These are phyloP conservation scores for Phaseolus lunatus DNA, from an alignment of 306 rosid genomes.

Conservation along the genomic window DNA sequence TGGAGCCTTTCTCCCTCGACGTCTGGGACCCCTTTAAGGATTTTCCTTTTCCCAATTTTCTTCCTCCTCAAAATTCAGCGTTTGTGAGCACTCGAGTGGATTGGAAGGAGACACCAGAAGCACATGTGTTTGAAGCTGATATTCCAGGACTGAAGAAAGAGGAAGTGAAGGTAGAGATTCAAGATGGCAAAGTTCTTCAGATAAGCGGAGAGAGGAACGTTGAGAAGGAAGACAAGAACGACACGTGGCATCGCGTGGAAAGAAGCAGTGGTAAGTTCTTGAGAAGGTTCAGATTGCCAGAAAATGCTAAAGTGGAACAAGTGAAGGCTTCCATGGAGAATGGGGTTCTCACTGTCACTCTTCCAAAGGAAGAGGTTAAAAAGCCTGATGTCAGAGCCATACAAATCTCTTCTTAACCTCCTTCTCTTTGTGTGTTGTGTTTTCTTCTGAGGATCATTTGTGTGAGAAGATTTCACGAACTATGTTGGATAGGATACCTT, in stretches of 20 bases:
- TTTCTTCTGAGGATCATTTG: no score
- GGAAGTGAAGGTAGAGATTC: conserved; percentile 49
- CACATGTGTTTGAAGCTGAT: no score
- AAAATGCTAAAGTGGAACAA: conserved; percentile 41
- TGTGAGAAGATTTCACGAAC: no score
- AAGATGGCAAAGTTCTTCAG: conserved; percentile 52
- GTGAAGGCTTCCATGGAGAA: conserved; percentile 53
- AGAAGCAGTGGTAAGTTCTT: conserved; percentile 50
- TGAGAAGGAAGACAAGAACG: conserved; percentile 54
- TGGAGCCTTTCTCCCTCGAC: no score
- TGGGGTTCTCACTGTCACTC: conserved; percentile 54
- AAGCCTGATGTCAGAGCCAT: conserved; percentile 47
- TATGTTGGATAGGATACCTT: no score
- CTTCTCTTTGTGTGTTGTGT: no score
- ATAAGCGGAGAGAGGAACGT: conserved; percentile 49
- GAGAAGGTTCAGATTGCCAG: conserved; percentile 49
- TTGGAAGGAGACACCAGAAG: no score
- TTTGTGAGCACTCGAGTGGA: no score
- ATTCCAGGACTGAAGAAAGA: no score
- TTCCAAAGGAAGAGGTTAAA: conserved; percentile 48
- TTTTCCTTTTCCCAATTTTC: no score
- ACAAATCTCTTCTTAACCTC: conserved; percentile 29
- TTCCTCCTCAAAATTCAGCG: no score
- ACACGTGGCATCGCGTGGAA: conserved; percentile 50
- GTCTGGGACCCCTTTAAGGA: no score